Percentiles rank a stretch among this genome's conserved stretches.
phyloP scores from a whole-genome alignment of 1,139 yeast species.

The Yarrowia galli region DNA sequence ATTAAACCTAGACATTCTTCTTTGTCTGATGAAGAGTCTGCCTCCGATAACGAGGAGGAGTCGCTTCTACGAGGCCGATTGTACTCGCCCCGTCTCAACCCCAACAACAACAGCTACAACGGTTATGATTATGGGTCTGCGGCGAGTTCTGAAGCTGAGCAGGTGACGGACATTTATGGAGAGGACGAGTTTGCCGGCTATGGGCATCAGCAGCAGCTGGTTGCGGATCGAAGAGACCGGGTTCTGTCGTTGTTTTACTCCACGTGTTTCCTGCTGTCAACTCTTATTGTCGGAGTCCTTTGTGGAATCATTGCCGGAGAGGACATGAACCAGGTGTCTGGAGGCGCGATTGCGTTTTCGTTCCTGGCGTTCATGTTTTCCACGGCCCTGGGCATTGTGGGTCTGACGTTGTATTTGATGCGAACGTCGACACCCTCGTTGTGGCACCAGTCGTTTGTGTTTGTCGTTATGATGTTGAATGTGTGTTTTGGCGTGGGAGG shows the following conservation, averaged over 20 bases:
- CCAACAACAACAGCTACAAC: slow-evolving; percentile 17
- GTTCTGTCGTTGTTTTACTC: slow-evolving; percentile 59
- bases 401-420: slow-evolving; percentile 54
- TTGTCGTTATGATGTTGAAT: slow-evolving; percentile 52
- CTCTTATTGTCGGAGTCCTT: slow-evolving; percentile 57
- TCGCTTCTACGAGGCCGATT: slow-evolving; percentile 40
- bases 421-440: slow-evolving; percentile 53
- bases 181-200: slow-evolving; percentile 39
- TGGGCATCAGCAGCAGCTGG: slow-evolving; percentile 22
- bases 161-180: slow-evolving; percentile 32
- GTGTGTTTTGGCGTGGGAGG: slow-evolving; percentile 59
- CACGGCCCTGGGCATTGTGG: slow-evolving; percentile 51
- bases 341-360: slow-evolving; percentile 46
- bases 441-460: slow-evolving; percentile 55
- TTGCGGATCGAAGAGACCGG: slow-evolving; percentile 54
- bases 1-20: slow-evolving; percentile 25
- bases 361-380: slow-evolving; percentile 52
- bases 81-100: slow-evolving; percentile 18
- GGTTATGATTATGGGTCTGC: slow-evolving; percentile 39
- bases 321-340: slow-evolving; percentile 46
- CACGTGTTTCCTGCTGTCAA: slow-evolving; percentile 54
- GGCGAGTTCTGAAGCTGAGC: slow-evolving; percentile 45
- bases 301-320: slow-evolving; percentile 56
- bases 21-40: slow-evolving; percentile 22
- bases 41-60: slow-evolving; percentile 38